Conservation (phyloP, 345 rosid species). For the Corymbia maculata region DNA sequence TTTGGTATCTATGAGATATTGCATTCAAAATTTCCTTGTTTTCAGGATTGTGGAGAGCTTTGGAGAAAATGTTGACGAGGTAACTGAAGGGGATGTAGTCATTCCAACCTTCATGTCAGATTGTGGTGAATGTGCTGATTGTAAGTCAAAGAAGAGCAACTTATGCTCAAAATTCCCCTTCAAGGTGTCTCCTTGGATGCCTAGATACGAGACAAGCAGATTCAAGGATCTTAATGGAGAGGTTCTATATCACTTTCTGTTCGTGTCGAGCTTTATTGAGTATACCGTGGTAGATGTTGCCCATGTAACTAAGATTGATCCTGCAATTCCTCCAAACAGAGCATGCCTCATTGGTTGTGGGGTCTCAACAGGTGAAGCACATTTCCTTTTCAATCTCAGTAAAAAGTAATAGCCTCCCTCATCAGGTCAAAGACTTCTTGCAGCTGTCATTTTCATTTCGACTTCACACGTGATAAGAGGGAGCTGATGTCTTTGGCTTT, state of each 20-base stretch:
- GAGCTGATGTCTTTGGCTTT: background rate
- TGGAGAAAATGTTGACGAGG: conserved; percentile 55
- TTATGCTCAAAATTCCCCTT: conserved; percentile 66
- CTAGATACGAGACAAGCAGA: conserved; percentile 62
- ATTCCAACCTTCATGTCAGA: conserved; percentile 68
- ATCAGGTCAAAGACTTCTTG: background rate
- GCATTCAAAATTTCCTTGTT: background rate
- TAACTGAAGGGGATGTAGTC: conserved; percentile 56
- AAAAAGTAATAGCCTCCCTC: background rate
- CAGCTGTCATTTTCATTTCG: background rate
- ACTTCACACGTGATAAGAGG: background rate
- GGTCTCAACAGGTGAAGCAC: conserved; percentile 56
- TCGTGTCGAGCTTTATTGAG: conserved; percentile 68
- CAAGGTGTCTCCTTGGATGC: conserved; percentile 67
- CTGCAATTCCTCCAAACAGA: conserved; percentile 48
- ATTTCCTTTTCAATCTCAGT: background rate
- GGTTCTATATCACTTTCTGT: conserved; percentile 53
- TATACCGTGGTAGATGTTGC: conserved; percentile 68
- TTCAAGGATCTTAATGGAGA: conserved; percentile 73
- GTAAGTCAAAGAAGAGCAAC: conserved; percentile 65
- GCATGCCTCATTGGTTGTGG: conserved; percentile 93
- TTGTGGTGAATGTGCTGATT: conserved; percentile 66
- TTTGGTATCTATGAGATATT: background rate
- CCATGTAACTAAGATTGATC: conserved; percentile 59
- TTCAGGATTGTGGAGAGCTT: conserved; percentile 79